These are phyloP conservation scores for Chaetomiaceae sp. DNA, from an alignment of 2,329 filamentous ascomycete species.

Conservation along the genomic window DNA sequence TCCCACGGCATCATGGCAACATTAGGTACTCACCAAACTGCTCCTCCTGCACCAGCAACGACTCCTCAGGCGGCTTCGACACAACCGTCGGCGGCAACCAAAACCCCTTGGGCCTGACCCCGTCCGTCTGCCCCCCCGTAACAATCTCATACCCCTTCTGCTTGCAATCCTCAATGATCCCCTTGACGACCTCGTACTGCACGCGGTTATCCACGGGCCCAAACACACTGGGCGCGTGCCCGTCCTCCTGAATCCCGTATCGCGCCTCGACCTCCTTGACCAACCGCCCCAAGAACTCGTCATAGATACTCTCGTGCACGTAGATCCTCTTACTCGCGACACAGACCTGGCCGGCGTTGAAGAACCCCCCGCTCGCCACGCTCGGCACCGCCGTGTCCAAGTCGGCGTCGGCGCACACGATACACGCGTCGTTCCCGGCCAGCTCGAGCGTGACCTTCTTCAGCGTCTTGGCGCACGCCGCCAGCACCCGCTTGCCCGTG, in stretches of 20 bases:
- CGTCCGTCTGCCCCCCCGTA: constrained; percentile 41
- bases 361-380: constrained; percentile 45
- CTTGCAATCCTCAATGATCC: constrained; percentile 52
- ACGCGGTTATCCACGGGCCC: constrained; percentile 61
- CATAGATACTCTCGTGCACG: constrained; percentile 57
- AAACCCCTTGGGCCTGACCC: constrained; percentile 39
- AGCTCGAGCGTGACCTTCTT: constrained; percentile 52
- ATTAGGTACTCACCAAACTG: constrained; percentile 51
- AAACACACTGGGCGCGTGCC: constrained; percentile 37
- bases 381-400: constrained; percentile 41
- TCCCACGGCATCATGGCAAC: too few relatives aligned
- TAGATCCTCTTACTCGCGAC: constrained; percentile 56
- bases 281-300: constrained; percentile 45
- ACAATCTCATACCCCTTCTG: constrained; percentile 50
- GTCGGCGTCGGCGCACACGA: constrained; percentile 51
- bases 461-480: constrained; percentile 43
- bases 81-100: constrained; percentile 58
- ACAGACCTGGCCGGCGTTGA: constrained; percentile 53
- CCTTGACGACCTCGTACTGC: constrained; percentile 59
- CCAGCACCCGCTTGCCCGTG: constrained; percentile 40
- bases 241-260: constrained; percentile 37
- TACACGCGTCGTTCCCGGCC: constrained; percentile 53
- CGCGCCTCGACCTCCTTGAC: constrained; percentile 41
- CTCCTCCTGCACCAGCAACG: constrained; percentile 54
- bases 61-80: constrained; percentile 51